These are phyloP conservation scores for Coccomyxa sp. DNA, from an alignment of 139 green algal genomes.

Conservation along the genomic window DNA sequence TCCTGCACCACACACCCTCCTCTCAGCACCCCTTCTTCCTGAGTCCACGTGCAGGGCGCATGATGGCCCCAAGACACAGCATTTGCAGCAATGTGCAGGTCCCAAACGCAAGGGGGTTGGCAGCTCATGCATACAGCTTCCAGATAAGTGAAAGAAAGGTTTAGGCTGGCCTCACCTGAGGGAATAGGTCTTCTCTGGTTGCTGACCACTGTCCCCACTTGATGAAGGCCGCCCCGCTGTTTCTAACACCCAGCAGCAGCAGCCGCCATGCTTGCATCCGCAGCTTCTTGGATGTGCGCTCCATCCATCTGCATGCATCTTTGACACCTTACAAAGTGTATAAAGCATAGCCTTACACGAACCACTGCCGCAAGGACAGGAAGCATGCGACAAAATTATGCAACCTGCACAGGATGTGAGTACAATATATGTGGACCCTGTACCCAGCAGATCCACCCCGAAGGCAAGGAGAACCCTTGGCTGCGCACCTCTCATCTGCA, in stretches of 20 bases:
- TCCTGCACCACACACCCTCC: slow-evolving; percentile 19
- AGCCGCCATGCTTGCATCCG: slow-evolving; percentile 40
- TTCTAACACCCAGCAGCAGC: slow-evolving; percentile 48
- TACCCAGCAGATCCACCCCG: no score
- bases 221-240: slow-evolving; percentile 76
- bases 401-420: not conserved
- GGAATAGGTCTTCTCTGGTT: slow-evolving; percentile 77
- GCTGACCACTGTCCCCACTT: slow-evolving; percentile 90
- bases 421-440: no score
- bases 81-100: not conserved
- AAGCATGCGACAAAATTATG: not conserved
- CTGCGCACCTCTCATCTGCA: not conserved
- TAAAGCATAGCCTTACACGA: no score
- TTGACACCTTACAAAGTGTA: no score
- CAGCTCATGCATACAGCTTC: no score
- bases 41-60: not conserved
- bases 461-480: not conserved
- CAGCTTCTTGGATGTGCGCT: no score
- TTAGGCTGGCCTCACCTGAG: slow-evolving; percentile 22
- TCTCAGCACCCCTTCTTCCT: not conserved
- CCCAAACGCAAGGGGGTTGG: not conserved
- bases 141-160: no score
- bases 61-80: not conserved
- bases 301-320: no score
- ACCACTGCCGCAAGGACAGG: no score